Evolutionary conservation across 2,329 filamentous ascomycete genomes (phyloP).

Genomic region (Diplodia sapinea): DNA sequence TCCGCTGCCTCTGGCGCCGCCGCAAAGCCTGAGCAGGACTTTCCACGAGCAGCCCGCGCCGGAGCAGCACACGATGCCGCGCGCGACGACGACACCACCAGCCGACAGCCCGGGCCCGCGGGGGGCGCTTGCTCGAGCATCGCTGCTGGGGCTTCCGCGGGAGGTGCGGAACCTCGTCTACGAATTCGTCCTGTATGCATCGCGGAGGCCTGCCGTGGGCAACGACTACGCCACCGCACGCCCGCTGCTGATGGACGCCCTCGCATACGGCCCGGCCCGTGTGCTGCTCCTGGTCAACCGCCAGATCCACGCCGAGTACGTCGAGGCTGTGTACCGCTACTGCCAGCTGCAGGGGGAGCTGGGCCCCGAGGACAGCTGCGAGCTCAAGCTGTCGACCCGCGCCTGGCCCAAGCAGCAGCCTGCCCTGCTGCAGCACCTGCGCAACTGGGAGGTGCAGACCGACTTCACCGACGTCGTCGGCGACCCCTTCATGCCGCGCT

Average conservation of each 20-base stretch:
- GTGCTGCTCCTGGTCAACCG: slow-evolving; percentile 26
- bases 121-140: slow-evolving; percentile 5
- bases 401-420: slow-evolving; percentile 13
- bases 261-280: slow-evolving; percentile 22
- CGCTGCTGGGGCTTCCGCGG: slow-evolving; percentile 24
- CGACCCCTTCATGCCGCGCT: slow-evolving; percentile 26
- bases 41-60: neutral
- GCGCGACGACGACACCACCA: slow-evolving; percentile 5
- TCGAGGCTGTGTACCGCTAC: slow-evolving; percentile 16
- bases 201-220: slow-evolving; percentile 19
- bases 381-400: slow-evolving; percentile 19
- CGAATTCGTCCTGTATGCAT: slow-evolving; percentile 27
- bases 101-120: neutral
- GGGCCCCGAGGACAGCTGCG: slow-evolving; percentile 27
- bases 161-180: slow-evolving; percentile 28
- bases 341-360: slow-evolving; percentile 27
- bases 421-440: slow-evolving; percentile 24
- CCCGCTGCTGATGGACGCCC: slow-evolving; percentile 20
- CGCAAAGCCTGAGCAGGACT: slow-evolving; percentile 8
- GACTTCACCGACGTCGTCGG: slow-evolving; percentile 26
- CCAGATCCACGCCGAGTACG: slow-evolving; percentile 25
- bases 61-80: slow-evolving; percentile 12
- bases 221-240: slow-evolving; percentile 28
- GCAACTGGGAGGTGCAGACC: slow-evolving; percentile 28
- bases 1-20: slow-evolving; percentile 10